phyloP scores from a whole-genome alignment of 768 basidiomycete species.

The Russula brevipes region DNA sequence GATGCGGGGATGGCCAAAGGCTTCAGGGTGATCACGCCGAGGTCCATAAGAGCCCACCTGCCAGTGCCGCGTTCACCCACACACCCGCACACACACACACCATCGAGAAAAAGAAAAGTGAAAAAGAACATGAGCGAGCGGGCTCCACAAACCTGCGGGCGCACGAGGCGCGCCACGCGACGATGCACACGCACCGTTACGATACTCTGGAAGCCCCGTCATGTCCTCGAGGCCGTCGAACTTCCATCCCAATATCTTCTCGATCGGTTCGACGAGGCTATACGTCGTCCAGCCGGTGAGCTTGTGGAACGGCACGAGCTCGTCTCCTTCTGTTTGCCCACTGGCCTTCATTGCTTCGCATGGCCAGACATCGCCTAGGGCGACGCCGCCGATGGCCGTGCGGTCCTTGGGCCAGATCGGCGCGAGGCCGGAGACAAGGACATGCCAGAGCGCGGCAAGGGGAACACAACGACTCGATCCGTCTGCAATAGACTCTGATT shows the following conservation, averaged over 20 bases:
- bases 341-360: slow-evolving; percentile 48
- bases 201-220: slow-evolving; percentile 93
- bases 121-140: slow-evolving; percentile 6
- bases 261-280: slow-evolving; percentile 78
- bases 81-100: background rate
- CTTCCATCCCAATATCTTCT: slow-evolving; percentile 71
- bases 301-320: slow-evolving; percentile 93
- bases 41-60: slow-evolving; percentile 87
- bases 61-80: background rate
- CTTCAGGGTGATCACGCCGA: slow-evolving; percentile 71
- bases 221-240: slow-evolving; percentile 78
- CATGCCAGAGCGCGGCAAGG: slow-evolving; percentile 73
- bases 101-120: background rate
- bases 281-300: slow-evolving; percentile 93
- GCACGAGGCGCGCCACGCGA: slow-evolving; percentile 15
- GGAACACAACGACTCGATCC: slow-evolving; percentile 49
- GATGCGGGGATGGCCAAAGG: slow-evolving; percentile 43
- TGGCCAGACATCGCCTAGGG: slow-evolving; percentile 93
- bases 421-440: slow-evolving; percentile 75
- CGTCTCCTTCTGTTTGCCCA: slow-evolving; percentile 47
- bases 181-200: slow-evolving; percentile 58
- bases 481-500: slow-evolving; percentile 45
- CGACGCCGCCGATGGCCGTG: slow-evolving; percentile 55
- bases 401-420: slow-evolving; percentile 86
- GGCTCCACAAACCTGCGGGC: slow-evolving; percentile 11